Conservation (phyloP, 495 filamentous ascomycete species). For the Jackrogersella minutella region DNA sequence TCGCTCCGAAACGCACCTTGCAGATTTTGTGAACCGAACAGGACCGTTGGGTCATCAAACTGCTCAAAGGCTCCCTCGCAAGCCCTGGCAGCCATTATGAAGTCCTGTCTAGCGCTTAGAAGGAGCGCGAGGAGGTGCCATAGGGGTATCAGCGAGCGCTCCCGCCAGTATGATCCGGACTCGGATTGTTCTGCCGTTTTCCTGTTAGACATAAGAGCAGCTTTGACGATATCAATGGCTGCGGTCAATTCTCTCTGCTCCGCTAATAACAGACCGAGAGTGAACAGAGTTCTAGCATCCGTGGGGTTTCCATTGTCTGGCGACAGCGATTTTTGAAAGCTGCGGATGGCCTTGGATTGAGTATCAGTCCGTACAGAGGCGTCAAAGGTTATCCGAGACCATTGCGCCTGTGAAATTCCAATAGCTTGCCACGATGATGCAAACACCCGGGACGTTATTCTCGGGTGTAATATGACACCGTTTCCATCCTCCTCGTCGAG, state of each 20-base stretch:
- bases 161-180: conserved; percentile 54
- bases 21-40: conserved; percentile 58
- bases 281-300: conserved; percentile 77
- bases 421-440: conserved; percentile 79
- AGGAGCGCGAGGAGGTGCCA: conserved; percentile 91
- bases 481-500: conserved; percentile 47
- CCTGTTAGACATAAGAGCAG: conserved; percentile 57
- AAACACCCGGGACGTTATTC: conserved; percentile 62
- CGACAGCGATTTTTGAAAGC: conserved; percentile 73
- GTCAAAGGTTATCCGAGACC: conserved; percentile 81
- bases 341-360: conserved; percentile 75
- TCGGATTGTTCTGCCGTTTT: conserved; percentile 46
- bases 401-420: conserved; percentile 82
- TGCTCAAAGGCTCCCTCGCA: conserved; percentile 92
- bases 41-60: conserved; percentile 68
- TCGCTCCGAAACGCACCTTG: conserved; percentile 61
- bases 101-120: conserved; percentile 86
- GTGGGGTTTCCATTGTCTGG: conserved; percentile 67
- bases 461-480: conserved; percentile 48
- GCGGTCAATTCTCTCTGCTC: conserved; percentile 79
- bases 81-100: conserved; percentile 75
- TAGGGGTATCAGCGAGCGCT: conserved; percentile 69
- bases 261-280: conserved; percentile 78
- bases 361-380: conserved; percentile 71
- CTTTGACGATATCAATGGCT: conserved; percentile 79